Conservation (phyloP, 176 grass and related monocot genomes). For the Eragrostis curvula region DNA sequence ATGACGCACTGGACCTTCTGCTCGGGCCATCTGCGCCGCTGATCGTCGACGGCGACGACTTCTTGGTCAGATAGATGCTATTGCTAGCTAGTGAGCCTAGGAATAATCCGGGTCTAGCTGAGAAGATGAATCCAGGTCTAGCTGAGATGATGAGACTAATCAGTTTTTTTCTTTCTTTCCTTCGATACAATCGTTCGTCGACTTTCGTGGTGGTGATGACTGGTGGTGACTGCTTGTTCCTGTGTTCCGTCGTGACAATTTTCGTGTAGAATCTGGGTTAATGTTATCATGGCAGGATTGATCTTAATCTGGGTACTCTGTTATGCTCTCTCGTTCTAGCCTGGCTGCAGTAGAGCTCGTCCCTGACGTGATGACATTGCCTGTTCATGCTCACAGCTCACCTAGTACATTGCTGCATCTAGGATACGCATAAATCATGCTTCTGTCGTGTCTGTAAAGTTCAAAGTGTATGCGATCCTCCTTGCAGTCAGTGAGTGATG, state of each 20-base stretch:
- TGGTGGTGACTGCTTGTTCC: no score
- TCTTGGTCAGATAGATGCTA: slow-evolving; percentile 40
- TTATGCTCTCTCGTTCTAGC: no score
- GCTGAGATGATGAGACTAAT: slow-evolving; percentile 21
- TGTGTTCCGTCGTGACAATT: not conserved
- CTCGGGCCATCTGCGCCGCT: slow-evolving; percentile 39
- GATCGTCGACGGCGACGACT: slow-evolving; percentile 43
- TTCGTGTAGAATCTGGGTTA: not conserved
- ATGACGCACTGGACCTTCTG: slow-evolving; percentile 37
- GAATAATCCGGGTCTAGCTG: slow-evolving; percentile 28
- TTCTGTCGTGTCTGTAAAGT: not conserved
- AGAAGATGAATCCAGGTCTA: no score
- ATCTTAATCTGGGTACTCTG: no score
- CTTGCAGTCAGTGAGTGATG: not conserved
- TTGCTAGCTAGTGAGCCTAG: slow-evolving; percentile 8
- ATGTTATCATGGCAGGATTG: not conserved
- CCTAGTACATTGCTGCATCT: not conserved
- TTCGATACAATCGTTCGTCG: not conserved
- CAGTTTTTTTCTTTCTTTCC: not conserved
- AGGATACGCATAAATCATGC: not conserved
- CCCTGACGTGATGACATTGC: no score
- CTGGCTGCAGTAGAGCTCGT: no score
- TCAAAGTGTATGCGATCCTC: not conserved
- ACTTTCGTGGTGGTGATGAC: slow-evolving; percentile 4
- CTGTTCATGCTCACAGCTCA: not conserved